These are phyloP conservation scores for Coemansia sp. DNA, from an alignment of 371 early-diverging fungal genomes.

Conservation along the genomic window DNA sequence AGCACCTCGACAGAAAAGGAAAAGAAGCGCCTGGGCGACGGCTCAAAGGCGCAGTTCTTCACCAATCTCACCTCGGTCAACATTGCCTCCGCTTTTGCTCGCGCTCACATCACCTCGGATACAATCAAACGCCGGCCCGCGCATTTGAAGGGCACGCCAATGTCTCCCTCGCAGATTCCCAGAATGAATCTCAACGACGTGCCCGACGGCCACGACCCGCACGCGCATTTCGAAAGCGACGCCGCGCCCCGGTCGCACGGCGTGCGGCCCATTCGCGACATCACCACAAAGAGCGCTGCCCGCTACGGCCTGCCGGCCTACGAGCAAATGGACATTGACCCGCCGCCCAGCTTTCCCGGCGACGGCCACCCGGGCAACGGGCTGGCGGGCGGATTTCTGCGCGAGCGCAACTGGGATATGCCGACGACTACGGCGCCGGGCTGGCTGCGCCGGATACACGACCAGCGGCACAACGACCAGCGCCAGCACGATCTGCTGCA, in stretches of 20 bases:
- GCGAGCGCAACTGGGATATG: conserved; percentile 25
- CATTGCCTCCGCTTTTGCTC: conserved; percentile 51
- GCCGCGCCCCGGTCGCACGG: conserved; percentile 28
- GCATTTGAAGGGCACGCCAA: conserved; percentile 42
- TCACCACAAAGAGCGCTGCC: conserved; percentile 14
- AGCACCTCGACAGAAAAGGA: conserved; percentile 38
- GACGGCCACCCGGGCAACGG: conserved; percentile 5
- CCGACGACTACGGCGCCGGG: conserved; percentile 11
- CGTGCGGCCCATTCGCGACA: conserved; percentile 36
- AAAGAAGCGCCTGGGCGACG: conserved; percentile 6
- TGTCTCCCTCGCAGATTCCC: conserved; percentile 48
- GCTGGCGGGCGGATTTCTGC: conserved; percentile 25
- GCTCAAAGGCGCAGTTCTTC: conserved; percentile 13
- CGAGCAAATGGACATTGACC: conserved; percentile 31
- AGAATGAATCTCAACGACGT: conserved; percentile 23
- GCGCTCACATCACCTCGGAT: conserved; percentile 43
- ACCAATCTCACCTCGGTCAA: conserved; percentile 51
- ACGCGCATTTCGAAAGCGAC: conserved; percentile 29
- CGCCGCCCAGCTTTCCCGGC: conserved; percentile 3
- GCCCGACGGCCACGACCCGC: conserved; percentile 32
- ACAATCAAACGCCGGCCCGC: conserved; percentile 39
- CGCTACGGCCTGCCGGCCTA: conserved; percentile 6
- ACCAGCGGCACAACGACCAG: conserved; percentile 11
- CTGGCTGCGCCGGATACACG: conserved; percentile 23
- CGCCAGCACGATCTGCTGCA: conserved; percentile 12